Evolutionary conservation across 225 moss, liverwort and hornwort species (phyloP).

Genomic region (Antitrichia curtipendula): DNA sequence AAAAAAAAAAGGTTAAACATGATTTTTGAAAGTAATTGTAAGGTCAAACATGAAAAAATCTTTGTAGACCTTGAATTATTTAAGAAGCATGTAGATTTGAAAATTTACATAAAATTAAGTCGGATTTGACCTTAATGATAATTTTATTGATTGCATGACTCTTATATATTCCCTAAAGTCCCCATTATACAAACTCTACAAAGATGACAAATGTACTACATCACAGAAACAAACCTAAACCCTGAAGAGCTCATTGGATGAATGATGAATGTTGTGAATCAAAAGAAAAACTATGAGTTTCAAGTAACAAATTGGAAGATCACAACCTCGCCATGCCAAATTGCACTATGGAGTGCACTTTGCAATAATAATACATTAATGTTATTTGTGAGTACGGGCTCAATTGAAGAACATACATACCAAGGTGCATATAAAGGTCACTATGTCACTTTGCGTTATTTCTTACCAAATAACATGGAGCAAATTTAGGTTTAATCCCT

Average conservation of each 20-base stretch:
- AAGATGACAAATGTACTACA: not conserved
- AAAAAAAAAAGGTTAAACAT: not conserved
- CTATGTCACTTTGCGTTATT: no score
- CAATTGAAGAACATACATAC: no score
- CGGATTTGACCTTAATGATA: rapidly evolving
- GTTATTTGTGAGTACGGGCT: no score
- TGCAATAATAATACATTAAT: no score
- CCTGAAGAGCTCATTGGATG: rapidly evolving
- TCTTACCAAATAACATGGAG: no score
- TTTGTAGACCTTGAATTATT: not conserved
- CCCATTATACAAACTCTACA: not conserved
- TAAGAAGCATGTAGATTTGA: not conserved
- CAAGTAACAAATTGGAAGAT: no score
- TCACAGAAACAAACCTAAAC: not conserved
- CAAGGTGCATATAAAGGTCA: no score
- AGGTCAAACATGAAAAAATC: not conserved
- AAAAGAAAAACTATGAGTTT: no score
- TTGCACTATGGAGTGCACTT: no score
- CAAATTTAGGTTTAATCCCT: no score
- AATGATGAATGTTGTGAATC: not conserved
- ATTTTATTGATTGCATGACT: not conserved
- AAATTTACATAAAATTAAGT: not conserved
- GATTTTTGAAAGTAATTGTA: not conserved
- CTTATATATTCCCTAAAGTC: not conserved
- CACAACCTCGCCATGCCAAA: no score